Evolutionary conservation across 2,329 filamentous ascomycete species (phyloP), one percentile per base, ranked within the genome.

Genomic region (Scedosporium dehoogii): DNA sequence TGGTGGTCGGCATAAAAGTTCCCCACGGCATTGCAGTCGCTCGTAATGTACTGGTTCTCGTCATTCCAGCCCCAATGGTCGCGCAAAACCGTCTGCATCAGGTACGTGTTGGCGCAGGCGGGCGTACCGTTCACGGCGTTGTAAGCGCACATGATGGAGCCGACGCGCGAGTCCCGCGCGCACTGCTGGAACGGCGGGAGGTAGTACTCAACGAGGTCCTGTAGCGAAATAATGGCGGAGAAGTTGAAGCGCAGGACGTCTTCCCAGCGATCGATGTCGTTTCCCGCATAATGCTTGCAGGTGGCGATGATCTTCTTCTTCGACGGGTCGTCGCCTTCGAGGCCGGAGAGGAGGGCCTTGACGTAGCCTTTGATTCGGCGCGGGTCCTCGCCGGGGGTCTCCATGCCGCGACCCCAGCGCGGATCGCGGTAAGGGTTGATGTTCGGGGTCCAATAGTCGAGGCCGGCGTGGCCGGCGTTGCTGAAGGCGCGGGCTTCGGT

Each of bases 151-250:
- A 86, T 86, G 65, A 86, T 75, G 41, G 84, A 85, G 16, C 78
- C 76, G 3, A 81, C 81, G 56, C 79, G 77, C 3, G 80, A 79
- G 68, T 86, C 82, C 10, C 81, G 76, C 55, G 80, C 83, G 70
- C 86, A 88, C 69, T 79, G 79, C 68, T 86, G 76, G 73, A 90
- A 90, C 0, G 85, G 80, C 1, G 83, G 85, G 48, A 87, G 77
- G 68, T 87, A 89, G 72, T 89, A 90, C 67, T 89, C 86, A 0
- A 81, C 78, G 4, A 90, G 73, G 64, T 90, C 87, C 66, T 89
- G 86, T 58, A 77, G 73, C 9, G 77, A 75, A 63, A 87, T 81
- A 12, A 78, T 73, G 5, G 85, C 79, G 68, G 87, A 77, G 64
- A 84, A 86, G 16, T 78, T 77, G 69, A 80, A 77, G 10, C 81